Evolutionary conservation across 1,139 yeast genomes (phyloP).

Genomic region (Tardiomyces depauwii): DNA sequence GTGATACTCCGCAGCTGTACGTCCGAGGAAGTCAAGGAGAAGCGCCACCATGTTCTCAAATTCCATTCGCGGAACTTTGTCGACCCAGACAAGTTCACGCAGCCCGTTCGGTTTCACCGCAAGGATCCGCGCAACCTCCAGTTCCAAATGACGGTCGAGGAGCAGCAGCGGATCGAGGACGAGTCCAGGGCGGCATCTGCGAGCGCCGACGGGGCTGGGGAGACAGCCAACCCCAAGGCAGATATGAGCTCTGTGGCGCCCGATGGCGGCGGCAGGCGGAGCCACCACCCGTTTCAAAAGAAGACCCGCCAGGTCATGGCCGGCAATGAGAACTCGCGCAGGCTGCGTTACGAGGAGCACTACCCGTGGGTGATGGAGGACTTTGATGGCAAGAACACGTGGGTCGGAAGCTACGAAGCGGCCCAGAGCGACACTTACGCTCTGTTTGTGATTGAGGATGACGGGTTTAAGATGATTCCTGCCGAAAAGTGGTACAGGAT

Average conservation of each 20-base stretch:
- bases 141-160: slow-evolving; percentile 61
- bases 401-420: slow-evolving; percentile 95
- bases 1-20: slow-evolving; percentile 67
- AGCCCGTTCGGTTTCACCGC: slow-evolving; percentile 79
- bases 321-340: slow-evolving; percentile 64
- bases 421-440: slow-evolving; percentile 84
- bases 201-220: slow-evolving; percentile 29
- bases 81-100: slow-evolving; percentile 63
- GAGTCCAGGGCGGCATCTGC: slow-evolving; percentile 11
- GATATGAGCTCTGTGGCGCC: slow-evolving; percentile 68
- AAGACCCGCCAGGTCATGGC: slow-evolving; percentile 76
- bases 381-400: slow-evolving; percentile 85
- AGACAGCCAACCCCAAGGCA: slow-evolving; percentile 22
- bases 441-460: slow-evolving; percentile 71
- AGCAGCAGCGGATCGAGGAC: slow-evolving; percentile 45
- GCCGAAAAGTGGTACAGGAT: slow-evolving; percentile 89
- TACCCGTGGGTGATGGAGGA: slow-evolving; percentile 94
- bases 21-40: slow-evolving; percentile 57
- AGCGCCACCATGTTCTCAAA: slow-evolving; percentile 70
- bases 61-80: slow-evolving; percentile 66
- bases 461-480: slow-evolving; percentile 89
- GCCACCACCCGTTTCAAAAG: slow-evolving; percentile 51
- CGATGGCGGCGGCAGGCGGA: slow-evolving; percentile 80
- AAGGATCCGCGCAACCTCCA: slow-evolving; percentile 88
- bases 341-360: slow-evolving; percentile 83